Percentiles rank a stretch among this genome's conserved stretches.
Conservation (phyloP, 441 rosid genomes). For the Pelargonium australe region DNA sequence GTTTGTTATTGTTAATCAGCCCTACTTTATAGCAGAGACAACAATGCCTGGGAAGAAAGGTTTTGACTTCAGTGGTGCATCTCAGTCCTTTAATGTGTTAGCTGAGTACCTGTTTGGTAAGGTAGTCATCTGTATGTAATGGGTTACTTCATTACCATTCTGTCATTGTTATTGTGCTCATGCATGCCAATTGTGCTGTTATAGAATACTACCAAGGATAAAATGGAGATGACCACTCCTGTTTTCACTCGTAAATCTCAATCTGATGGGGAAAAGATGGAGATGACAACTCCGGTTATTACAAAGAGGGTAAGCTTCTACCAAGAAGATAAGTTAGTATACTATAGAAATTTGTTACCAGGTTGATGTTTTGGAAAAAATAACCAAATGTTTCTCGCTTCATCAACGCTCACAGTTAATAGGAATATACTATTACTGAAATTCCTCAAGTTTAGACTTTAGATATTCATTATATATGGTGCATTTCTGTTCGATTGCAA, state of each 20-base stretch:
- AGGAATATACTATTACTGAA: neutral
- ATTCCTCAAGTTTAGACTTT: neutral
- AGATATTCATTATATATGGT: neutral
- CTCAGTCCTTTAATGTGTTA: slow-evolving; percentile 72
- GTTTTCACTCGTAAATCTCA: slow-evolving; percentile 56
- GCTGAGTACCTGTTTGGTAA: slow-evolving; percentile 95
- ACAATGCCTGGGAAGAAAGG: slow-evolving; percentile 72
- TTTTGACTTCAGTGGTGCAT: slow-evolving; percentile 66
- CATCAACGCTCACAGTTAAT: neutral
- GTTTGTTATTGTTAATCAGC: slow-evolving; percentile 30
- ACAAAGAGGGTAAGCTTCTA: slow-evolving; percentile 50
- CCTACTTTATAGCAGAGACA: slow-evolving; percentile 79
- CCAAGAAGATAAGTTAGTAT: neutral
- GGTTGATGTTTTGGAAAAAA: neutral
- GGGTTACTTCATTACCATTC: neutral
- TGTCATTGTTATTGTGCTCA: slow-evolving; percentile 14
- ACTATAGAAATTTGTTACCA: neutral
- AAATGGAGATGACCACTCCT: slow-evolving; percentile 90
- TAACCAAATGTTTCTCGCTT: neutral
- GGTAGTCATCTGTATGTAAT: slow-evolving; percentile 35
- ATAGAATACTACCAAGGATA: slow-evolving; percentile 55
- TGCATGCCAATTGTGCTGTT: slow-evolving; percentile 9
- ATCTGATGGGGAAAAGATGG: slow-evolving; percentile 70
- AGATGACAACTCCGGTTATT: slow-evolving; percentile 85
- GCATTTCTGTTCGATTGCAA: neutral